phyloP scores from a whole-genome alignment of 139 green algal genomes.

The Eudorina sp. region DNA sequence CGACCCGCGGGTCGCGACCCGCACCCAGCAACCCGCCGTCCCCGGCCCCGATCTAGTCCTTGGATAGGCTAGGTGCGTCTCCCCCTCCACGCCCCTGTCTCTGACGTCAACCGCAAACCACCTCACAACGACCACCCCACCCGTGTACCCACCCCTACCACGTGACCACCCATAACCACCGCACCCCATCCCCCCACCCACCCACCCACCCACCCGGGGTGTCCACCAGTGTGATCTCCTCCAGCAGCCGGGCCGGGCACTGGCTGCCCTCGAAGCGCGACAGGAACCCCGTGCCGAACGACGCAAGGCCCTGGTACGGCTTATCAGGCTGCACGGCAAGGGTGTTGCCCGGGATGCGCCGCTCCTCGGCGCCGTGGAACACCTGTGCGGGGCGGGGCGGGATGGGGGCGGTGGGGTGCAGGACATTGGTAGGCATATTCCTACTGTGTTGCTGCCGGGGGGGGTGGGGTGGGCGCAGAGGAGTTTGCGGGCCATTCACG shows the following conservation, averaged over 20 bases:
- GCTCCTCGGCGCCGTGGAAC: slow-evolving; percentile 49
- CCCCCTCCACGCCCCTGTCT: no score
- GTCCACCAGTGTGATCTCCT: slow-evolving; percentile 89
- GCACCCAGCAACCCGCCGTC: no score
- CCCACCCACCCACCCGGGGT: slow-evolving; percentile 76
- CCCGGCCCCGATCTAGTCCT: no score
- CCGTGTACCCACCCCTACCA: no score
- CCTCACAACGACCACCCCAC: no score
- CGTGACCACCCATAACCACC: background rate
- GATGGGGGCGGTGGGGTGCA: background rate
- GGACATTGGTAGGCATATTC: no score
- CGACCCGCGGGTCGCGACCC: no score
- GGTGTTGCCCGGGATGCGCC: slow-evolving; percentile 94
- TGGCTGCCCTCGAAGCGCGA: slow-evolving; percentile 91
- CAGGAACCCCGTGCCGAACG: slow-evolving; percentile 92
- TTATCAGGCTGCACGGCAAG: slow-evolving; percentile 95
- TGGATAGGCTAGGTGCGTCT: no score
- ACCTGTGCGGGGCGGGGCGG: slow-evolving; percentile 5
- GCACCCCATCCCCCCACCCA: background rate
- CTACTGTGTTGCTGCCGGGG: no score
- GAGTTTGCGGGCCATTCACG: no score
- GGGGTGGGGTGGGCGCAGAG: background rate
- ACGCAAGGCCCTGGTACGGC: slow-evolving; percentile 81
- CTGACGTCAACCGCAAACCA: no score
- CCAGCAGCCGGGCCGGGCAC: slow-evolving; percentile 88